Conservation (phyloP, 2,329 filamentous ascomycete genomes). For the Orbilia blumenaviensis region DNA sequence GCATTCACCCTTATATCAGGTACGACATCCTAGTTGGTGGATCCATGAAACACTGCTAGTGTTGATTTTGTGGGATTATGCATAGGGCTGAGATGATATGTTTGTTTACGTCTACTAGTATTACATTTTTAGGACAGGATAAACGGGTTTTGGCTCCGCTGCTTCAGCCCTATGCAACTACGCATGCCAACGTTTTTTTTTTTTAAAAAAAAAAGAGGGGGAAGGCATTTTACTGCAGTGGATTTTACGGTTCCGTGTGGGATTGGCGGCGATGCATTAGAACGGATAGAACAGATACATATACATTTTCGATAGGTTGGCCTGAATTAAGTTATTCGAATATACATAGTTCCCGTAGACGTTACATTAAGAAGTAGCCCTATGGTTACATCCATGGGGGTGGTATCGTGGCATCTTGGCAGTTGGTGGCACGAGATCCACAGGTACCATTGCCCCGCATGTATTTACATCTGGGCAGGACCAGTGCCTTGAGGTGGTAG, state of each 20-base stretch:
- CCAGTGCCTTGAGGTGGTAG: too few species aligned
- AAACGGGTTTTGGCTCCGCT: neutral
- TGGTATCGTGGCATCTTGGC: constrained; percentile 7
- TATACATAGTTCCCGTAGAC: neutral
- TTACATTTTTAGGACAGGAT: neutral
- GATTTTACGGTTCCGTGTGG: too few species aligned
- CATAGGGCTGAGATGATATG: constrained; percentile 23
- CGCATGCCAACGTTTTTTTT: neutral
- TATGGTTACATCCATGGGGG: constrained; percentile 13
- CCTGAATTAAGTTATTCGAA: neutral
- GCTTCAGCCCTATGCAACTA: constrained; percentile 21
- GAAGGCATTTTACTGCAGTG: too few species aligned
- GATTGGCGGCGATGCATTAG: too few species aligned
- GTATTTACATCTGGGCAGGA: too few species aligned
- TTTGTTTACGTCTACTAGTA: neutral
- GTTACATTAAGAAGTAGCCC: neutral
- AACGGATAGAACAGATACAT: too few species aligned
- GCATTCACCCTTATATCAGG: neutral
- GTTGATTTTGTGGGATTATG: constrained; percentile 51
- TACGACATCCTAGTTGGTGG: too few species aligned
- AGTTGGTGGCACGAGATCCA: constrained; percentile 24
- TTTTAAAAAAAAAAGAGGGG: too few species aligned
- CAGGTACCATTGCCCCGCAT: too few species aligned
- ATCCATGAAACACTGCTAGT: neutral
- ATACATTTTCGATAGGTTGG: neutral